phyloP scores from a whole-genome alignment of 2,329 filamentous ascomycete species.

The Aulographum hederae region DNA sequence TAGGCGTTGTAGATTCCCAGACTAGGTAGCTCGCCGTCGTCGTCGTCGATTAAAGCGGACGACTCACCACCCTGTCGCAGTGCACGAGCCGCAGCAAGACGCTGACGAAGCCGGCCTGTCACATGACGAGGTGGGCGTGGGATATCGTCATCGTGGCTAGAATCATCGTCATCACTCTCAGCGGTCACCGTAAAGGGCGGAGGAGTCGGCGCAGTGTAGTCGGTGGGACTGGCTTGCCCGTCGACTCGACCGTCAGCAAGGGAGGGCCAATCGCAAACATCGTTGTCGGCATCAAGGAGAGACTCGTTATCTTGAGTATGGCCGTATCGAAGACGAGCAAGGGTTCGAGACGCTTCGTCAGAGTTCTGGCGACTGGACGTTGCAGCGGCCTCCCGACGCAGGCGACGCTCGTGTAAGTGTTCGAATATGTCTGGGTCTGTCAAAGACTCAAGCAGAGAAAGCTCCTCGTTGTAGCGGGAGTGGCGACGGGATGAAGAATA shows the following conservation, averaged over 20 bases:
- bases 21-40: neutral
- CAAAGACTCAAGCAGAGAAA: too few species aligned
- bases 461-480: too few species aligned
- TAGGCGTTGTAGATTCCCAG: neutral
- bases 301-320: too few species aligned
- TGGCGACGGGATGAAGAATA: too few species aligned
- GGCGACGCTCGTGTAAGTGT: too few species aligned
- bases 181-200: conserved; percentile 21
- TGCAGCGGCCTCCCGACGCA: too few species aligned
- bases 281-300: too few species aligned
- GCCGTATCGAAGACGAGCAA: neutral
- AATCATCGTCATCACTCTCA: conserved; percentile 12
- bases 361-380: neutral
- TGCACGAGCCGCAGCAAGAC: conserved; percentile 7
- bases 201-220: conserved; percentile 13
- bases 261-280: conserved; percentile 3
- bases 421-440: too few species aligned
- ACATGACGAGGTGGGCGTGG: conserved; percentile 3
- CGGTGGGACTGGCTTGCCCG: conserved; percentile 1
- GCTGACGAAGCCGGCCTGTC: conserved; percentile 5
- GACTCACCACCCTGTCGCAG: neutral
- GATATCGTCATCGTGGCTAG: conserved; percentile 16
- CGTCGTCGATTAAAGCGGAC: too few species aligned
- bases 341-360: neutral
- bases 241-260: conserved; percentile 1